Percentiles rank a stretch among this genome's conserved stretches.
These are phyloP conservation scores for Scytalidium sp. DNA, from an alignment of 2,329 filamentous ascomycete species.

Conservation along the genomic window DNA sequence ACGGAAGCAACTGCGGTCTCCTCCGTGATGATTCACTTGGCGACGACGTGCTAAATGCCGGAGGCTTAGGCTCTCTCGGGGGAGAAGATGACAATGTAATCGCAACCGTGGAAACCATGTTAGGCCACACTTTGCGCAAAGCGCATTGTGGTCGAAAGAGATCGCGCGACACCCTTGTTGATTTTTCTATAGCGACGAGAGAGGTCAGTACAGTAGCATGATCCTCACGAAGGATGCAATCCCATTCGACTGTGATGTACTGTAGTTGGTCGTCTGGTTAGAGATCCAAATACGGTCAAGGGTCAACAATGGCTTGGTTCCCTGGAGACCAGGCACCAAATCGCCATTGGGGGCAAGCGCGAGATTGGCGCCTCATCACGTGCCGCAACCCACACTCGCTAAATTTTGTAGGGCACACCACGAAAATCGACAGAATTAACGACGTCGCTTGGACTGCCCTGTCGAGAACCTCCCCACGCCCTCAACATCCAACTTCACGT, in stretches of 20 bases:
- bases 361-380: background rate
- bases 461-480: slow-evolving; percentile 19
- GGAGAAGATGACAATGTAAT: slow-evolving; percentile 24
- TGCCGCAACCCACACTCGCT: slow-evolving; percentile 3
- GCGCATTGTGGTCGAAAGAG: slow-evolving; percentile 14
- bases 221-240: too few species aligned
- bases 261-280: background rate
- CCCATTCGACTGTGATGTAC: too few species aligned
- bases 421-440: background rate
- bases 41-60: slow-evolving; percentile 29
- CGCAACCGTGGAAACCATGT: slow-evolving; percentile 36
- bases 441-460: background rate
- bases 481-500: slow-evolving; percentile 31
- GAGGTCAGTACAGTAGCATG: too few species aligned
- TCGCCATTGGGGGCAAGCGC: background rate
- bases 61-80: slow-evolving; percentile 13
- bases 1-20: slow-evolving; percentile 27
- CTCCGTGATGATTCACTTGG: slow-evolving; percentile 45
- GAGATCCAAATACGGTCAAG: background rate
- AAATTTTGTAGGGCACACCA: slow-evolving; percentile 1
- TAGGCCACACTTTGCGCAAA: slow-evolving; percentile 20
- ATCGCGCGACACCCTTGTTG: slow-evolving; percentile 22
- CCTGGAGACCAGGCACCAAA: background rate
- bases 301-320: background rate
- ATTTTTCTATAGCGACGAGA: too few species aligned